Evolutionary conservation across 2,329 filamentous ascomycete genomes (phyloP), one percentile per base, ranked within the genome.

Genomic region (Zymoseptoria pseudotritici): DNA sequence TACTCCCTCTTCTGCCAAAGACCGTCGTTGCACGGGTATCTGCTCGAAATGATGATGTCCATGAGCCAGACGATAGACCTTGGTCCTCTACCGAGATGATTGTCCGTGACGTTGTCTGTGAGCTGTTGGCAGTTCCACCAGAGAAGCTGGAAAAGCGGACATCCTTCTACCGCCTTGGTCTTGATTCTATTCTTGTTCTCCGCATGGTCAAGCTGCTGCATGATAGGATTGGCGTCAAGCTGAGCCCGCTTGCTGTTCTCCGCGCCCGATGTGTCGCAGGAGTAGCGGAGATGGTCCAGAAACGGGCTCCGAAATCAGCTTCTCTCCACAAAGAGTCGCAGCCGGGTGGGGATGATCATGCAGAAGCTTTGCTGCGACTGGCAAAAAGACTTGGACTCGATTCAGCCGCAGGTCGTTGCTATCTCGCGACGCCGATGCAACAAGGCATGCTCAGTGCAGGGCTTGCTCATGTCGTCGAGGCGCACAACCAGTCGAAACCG

Each of bases 111-210:
- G 53, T 61, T 6, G 36, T 63, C 24, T 55, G 54, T 26, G 36
- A 63, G 31, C 59, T 54, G 24, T 52, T 57, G 49, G 19, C 11
- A 11, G 29, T 60, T 9, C 24, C 56, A 50, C 21, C 54, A 13
- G 21, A 58, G 10, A 55, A 61, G 3, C 50, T 63, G 24, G 29
- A 51, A 31, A 64, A 64, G 51, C 53, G 60, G 7, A 59, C 59
- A 4, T 55, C 59, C n/a, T 64, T 64, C 55, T 56, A 60, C 49
- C 62, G 60, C 29, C 31, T 64, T 11, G 62, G 62, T 29, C 36
- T 64, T 22, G 62, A 64, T 50, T 64, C 62, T 19, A 64, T 64
- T 29, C 62, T 60, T 5, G 62, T 58, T 13, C 59, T 64, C n/a
- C 55, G 58, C 10, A 53, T 64, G 24, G 62, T 58, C 22, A 64